Evolutionary conservation across 345 rosid species (phyloP).

Genomic region (Euphorbia pulcherrima): DNA sequence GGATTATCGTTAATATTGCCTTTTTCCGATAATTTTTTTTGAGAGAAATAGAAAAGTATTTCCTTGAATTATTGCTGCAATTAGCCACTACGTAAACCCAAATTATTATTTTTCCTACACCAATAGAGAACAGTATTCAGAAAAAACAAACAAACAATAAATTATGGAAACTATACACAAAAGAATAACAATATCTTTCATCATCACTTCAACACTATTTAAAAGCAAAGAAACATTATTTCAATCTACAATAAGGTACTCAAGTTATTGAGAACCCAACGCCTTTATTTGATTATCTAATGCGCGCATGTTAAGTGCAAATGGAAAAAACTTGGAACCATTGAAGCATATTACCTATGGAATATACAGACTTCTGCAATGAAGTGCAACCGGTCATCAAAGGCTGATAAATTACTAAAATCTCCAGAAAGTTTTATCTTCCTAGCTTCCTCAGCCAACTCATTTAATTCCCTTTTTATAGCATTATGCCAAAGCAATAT

Average conservation of each 20-base stretch:
- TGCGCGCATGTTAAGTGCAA: no score
- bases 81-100: not conserved
- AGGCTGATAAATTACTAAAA: conserved; percentile 62
- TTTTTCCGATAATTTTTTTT: not conserved
- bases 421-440: conserved; percentile 72
- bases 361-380: conserved; percentile 89
- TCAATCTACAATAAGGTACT: not conserved
- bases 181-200: not conserved
- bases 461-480: conserved; percentile 68
- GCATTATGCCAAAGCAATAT: conserved; percentile 90
- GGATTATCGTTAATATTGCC: not conserved
- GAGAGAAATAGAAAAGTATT: not conserved
- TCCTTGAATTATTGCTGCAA: not conserved
- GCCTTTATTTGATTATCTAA: no score
- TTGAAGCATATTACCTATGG: conserved; percentile 55
- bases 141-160: conserved; percentile 2
- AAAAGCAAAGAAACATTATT: not conserved
- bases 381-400: conserved; percentile 76
- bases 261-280: not conserved
- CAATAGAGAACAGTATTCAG: not conserved
- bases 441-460: conserved; percentile 78
- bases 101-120: not conserved
- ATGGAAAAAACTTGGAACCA: no score
- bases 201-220: not conserved
- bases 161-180: conserved; percentile 1